Base-by-base conservation (phyloP, 495 filamentous ascomycete species). In the Wilcoxina mikolae region DNA sequence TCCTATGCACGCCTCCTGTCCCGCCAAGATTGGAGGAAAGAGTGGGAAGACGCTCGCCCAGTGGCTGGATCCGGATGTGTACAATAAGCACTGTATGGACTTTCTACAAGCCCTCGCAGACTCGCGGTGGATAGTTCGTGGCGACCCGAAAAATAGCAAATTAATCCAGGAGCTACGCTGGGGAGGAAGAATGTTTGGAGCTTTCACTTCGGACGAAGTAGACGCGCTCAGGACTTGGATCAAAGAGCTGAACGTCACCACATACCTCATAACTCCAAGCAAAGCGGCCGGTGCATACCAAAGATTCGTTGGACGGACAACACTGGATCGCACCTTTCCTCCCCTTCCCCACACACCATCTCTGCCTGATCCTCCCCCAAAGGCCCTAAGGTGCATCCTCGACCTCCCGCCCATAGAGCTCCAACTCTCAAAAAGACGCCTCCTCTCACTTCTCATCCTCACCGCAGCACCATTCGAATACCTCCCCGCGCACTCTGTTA, bases 151-250 rank as follows among this genome's bases (percentile, higher is more conserved):
- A 1, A 62, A 65, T 9, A 73, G 70, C 55, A 62, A 57, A 46
- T 54, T 74, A 23, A 55, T 72, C 11, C 59, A 59, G 18, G 72
- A 70, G 58, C 44, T 74, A 25, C 41, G 38, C 7, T 74, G 70
- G 74, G 68, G 65, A 23, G 73, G 71, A 9, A 67, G 65, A 25
- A 74, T 74, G 73, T 76, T 72, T 57, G 73, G 74, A 0, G 61
- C 72, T 11, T 74, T 76, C 57, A 74, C 73, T 9, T 56, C 66
- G 7, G 54, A 56, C 23, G 73, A 76, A 54, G 61, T 72, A 39
- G 60, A 59, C 3, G 60, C 58, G 7, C 27, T 74, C 25, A 55
- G 51, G 53, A 48, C 33, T 4, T 75, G 71, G 73, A 73, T 76
- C 54, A 56, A 70, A 15, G 54, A 42, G 4, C 43, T 67, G 49